Percentiles rank a stretch among this genome's conserved stretches.
phyloP scores from a whole-genome alignment of 768 basidiomycete genomes.

The Tremella yokohamensis region DNA sequence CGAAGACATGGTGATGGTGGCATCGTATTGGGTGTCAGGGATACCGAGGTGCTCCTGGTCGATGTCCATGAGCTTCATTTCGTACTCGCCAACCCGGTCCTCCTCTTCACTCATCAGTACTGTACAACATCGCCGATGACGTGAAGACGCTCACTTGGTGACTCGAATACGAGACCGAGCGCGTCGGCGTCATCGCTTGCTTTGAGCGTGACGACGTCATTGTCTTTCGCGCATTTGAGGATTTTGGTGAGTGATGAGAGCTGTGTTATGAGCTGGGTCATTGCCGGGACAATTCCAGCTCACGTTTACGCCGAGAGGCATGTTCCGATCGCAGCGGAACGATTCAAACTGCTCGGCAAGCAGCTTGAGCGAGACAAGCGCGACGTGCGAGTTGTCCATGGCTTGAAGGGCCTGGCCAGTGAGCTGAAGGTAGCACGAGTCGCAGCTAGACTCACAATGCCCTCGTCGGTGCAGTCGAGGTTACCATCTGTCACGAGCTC shows the following conservation, averaged over 20 bases:
- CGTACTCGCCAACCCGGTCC: slow-evolving; percentile 94
- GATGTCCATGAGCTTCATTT: slow-evolving; percentile 99
- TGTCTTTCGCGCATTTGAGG: slow-evolving; percentile 93
- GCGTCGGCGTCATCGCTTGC: slow-evolving; percentile 87
- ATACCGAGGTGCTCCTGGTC: slow-evolving; percentile 91
- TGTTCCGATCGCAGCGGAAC: slow-evolving; percentile 91
- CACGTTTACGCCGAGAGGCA: slow-evolving; percentile 56
- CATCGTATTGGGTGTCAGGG: slow-evolving; percentile 96
- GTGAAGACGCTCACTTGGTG: slow-evolving; percentile 62
- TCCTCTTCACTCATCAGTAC: slow-evolving; percentile 58
- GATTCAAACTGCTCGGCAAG: slow-evolving; percentile 69
- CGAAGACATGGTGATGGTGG: slow-evolving; percentile 79
- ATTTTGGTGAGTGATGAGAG: slow-evolving; percentile 87
- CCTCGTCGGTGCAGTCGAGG: slow-evolving; percentile 94
- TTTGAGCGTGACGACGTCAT: slow-evolving; percentile 85
- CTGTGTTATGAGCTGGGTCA: slow-evolving; percentile 55
- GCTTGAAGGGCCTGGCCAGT: slow-evolving; percentile 72
- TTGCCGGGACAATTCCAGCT: slow-evolving; percentile 15
- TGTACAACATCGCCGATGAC: too few relatives aligned
- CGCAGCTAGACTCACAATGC: slow-evolving; percentile 61
- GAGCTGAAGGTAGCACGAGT: not conserved
- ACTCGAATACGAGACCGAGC: slow-evolving; percentile 83
- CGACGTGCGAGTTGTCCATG: slow-evolving; percentile 99
- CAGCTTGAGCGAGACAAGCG: slow-evolving; percentile 84
- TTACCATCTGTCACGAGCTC: slow-evolving; percentile 97